Percentiles rank a stretch among this genome's conserved stretches.
These are phyloP conservation scores for Stephania japonica DNA, from an alignment of 164 flowering plant species.

Conservation along the genomic window DNA sequence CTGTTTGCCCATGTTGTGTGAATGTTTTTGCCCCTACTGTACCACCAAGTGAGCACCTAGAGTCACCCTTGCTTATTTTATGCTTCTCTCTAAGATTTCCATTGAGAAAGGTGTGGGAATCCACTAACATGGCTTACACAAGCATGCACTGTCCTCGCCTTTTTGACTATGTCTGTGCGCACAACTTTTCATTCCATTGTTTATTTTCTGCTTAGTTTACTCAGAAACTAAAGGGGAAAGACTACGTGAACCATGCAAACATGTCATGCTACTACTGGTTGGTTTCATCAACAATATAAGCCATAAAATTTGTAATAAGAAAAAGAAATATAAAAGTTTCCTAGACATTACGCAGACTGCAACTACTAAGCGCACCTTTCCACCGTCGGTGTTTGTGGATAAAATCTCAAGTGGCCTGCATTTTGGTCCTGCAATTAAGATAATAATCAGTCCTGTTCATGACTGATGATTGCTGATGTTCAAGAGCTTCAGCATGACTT, in stretches of 20 bases:
- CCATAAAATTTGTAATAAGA: background rate
- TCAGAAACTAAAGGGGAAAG: constrained; percentile 7
- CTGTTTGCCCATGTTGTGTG: background rate
- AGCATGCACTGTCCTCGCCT: constrained; percentile 23
- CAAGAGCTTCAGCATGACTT: constrained; percentile 1
- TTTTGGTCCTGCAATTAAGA: background rate
- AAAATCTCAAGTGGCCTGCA: constrained; percentile 12
- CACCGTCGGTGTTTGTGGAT: background rate
- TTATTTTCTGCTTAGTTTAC: background rate
- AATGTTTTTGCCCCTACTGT: background rate
- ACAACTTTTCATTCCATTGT: constrained; percentile 11
- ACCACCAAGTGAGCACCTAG: constrained; percentile 30
- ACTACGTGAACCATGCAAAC: constrained; percentile 25
- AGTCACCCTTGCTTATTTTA: constrained; percentile 18
- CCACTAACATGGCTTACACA: constrained; percentile 41
- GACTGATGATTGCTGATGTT: background rate
- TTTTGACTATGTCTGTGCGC: constrained; percentile 28
- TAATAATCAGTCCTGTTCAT: background rate
- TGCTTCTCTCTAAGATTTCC: constrained; percentile 17
- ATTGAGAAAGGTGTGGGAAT: constrained; percentile 35
- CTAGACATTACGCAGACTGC: constrained; percentile 9
- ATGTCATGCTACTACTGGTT: constrained; percentile 20
- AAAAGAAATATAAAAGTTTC: constrained; percentile 10
- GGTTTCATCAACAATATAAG: background rate
- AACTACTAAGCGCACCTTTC: constrained; percentile 2